Percentiles rank a stretch among this genome's conserved stretches.
phyloP scores from a whole-genome alignment of 2,329 filamentous ascomycete species.

The Teratosphaeria destructans region DNA sequence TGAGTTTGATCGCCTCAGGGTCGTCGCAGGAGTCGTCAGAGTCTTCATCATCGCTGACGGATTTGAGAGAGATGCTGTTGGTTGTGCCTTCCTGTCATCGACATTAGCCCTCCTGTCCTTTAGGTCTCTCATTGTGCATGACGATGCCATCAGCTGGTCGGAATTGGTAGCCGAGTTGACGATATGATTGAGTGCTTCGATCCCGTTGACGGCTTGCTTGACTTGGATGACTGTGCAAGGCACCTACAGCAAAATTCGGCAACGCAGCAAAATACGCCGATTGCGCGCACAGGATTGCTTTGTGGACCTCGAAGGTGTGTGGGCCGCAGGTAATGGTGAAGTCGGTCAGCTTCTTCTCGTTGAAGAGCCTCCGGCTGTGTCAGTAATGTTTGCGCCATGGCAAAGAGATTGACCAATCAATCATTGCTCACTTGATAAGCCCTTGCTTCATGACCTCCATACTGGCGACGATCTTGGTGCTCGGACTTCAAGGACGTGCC shows the following conservation, averaged over 20 bases:
- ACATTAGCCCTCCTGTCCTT: not conserved
- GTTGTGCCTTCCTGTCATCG: constrained; percentile 7
- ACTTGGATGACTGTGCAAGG: not conserved
- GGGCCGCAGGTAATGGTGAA: constrained; percentile 32
- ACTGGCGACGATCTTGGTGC: not conserved
- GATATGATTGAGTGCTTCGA: not conserved
- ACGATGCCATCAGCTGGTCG: not conserved
- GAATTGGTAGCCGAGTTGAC: not conserved
- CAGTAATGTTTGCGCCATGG: not conserved
- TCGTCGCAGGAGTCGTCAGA: constrained; percentile 13
- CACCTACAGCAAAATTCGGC: constrained; percentile 6
- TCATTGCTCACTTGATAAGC: not conserved
- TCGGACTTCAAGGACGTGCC: not conserved
- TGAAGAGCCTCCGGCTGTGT: constrained; percentile 3
- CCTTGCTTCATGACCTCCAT: not conserved
- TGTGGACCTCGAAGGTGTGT: constrained; percentile 32
- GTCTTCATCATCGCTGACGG: constrained; percentile 4
- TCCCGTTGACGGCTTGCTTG: not conserved
- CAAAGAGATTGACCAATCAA: too few relatives aligned
- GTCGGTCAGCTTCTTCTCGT: constrained; percentile 26
- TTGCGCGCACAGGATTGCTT: constrained; percentile 30
- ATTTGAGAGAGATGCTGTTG: constrained; percentile 10
- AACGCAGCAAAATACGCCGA: constrained; percentile 26
- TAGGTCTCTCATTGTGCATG: not conserved
- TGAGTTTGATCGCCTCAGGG: constrained; percentile 14